These are phyloP conservation scores for Kockiozyma suomiensis DNA, from an alignment of 805 yeast species.

Conservation along the genomic window DNA sequence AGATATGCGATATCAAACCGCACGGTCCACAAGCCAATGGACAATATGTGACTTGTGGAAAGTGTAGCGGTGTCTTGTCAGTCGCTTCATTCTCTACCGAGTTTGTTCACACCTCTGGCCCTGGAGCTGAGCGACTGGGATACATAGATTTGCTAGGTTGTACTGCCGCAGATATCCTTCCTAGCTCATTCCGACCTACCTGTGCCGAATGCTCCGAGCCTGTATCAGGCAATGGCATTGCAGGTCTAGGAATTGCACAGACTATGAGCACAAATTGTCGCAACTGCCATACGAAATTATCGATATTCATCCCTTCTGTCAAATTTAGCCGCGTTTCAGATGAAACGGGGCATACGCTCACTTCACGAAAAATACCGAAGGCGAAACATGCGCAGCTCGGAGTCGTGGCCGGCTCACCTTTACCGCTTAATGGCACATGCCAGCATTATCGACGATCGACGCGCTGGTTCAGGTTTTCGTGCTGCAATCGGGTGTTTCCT, in stretches of 20 bases:
- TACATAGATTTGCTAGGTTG: conserved; percentile 47
- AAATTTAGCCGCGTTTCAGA: conserved; percentile 41
- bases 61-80: conserved; percentile 43
- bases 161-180: conserved; percentile 43
- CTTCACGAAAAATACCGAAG: conserved; percentile 23
- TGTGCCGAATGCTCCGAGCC: conserved; percentile 44
- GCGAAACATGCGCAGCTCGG: conserved; percentile 38
- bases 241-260: conserved; percentile 43
- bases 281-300: conserved; percentile 44
- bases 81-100: conserved; percentile 44
- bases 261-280: conserved; percentile 42
- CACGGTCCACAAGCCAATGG: conserved; percentile 39
- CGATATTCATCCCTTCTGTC: conserved; percentile 42
- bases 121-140: conserved; percentile 38
- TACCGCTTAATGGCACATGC: conserved; percentile 47
- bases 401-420: conserved; percentile 45
- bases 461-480: conserved; percentile 50
- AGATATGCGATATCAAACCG: conserved; percentile 42
- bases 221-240: conserved; percentile 38
- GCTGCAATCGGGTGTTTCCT: conserved; percentile 48
- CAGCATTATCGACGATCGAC: conserved; percentile 47
- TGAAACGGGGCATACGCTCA: conserved; percentile 23
- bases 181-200: conserved; percentile 44
- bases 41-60: conserved; percentile 36
- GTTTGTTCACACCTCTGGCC: conserved; percentile 41